Evolutionary conservation across 2,329 filamentous ascomycete genomes (phyloP).

Genomic region (Immersiporthe knoxdaviesiana): DNA sequence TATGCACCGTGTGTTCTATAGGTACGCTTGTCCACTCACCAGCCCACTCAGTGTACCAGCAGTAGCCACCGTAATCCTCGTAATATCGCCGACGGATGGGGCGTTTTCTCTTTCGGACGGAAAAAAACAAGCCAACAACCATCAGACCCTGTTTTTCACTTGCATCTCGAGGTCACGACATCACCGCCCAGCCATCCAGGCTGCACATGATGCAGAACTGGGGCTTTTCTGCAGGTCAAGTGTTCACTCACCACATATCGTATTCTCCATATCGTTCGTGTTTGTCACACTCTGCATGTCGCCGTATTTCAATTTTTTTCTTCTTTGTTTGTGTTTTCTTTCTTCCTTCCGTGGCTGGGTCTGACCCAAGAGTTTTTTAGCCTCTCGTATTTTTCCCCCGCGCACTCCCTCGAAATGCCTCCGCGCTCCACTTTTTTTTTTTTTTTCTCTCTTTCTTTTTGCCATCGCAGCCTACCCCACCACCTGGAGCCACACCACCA

Average conservation of each 20-base stretch:
- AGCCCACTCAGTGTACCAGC: no score
- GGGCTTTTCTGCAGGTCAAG: background rate
- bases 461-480: conserved; percentile 22
- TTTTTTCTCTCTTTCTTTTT: conserved; percentile 21
- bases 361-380: conserved; percentile 19
- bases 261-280: conserved; percentile 17
- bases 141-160: background rate
- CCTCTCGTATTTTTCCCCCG: conserved; percentile 28
- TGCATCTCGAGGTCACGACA: background rate
- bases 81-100: background rate
- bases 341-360: background rate
- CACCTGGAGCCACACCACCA: background rate
- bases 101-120: background rate
- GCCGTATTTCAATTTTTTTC: background rate
- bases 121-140: background rate
- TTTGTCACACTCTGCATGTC: conserved; percentile 4
- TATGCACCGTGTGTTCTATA: background rate
- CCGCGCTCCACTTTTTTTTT: background rate
- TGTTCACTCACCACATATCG: conserved; percentile 1
- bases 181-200: background rate
- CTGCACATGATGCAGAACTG: background rate
- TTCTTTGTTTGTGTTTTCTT: background rate
- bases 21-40: no score
- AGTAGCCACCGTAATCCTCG: background rate
- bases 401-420: conserved; percentile 12